Conservation (phyloP, 768 basidiomycete species). For the Pholiota conissans region DNA sequence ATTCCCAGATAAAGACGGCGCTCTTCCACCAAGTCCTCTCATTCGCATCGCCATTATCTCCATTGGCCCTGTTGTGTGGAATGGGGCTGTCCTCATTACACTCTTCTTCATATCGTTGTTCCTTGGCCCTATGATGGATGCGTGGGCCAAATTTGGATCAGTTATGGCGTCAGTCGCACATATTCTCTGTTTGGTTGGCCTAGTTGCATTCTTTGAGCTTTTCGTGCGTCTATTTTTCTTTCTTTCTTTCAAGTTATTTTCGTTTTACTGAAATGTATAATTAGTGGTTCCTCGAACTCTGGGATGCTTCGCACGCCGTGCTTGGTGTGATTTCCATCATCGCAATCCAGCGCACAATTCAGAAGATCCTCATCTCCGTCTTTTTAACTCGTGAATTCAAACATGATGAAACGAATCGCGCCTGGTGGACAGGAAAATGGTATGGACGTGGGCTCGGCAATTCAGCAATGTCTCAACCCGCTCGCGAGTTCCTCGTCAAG, state of each 20-base stretch:
- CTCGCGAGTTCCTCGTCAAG: conserved; percentile 97
- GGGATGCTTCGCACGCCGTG: conserved; percentile 96
- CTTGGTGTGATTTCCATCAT: conserved; percentile 89
- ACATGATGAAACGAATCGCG: conserved; percentile 96
- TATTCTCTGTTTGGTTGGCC: conserved; percentile 74
- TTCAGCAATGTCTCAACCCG: conserved; percentile 93
- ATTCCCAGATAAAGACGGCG: conserved; percentile 68
- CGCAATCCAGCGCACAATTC: conserved; percentile 87
- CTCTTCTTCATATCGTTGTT: conserved; percentile 93
- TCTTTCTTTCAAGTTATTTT: conserved; percentile 19
- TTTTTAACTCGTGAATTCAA: conserved; percentile 97
- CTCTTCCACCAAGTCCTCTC: conserved; percentile 75
- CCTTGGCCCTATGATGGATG: conserved; percentile 85
- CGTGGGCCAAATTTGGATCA: conserved; percentile 86
- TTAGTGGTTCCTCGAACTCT: conserved; percentile 95
- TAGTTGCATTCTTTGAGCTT: conserved; percentile 93
- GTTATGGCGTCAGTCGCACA: conserved; percentile 94
- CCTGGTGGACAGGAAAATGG: conserved; percentile 99
- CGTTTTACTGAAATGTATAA: conserved; percentile 25
- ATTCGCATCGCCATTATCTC: conserved; percentile 88
- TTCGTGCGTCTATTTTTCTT: conserved; percentile 61
- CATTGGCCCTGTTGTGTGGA: conserved; percentile 93
- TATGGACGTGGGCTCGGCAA: conserved; percentile 90
- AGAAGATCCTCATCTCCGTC: conserved; percentile 92
- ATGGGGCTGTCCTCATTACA: conserved; percentile 80